Evolutionary conservation across 805 yeast species (phyloP).

Genomic region (Hanseniaspora taiwanica): DNA sequence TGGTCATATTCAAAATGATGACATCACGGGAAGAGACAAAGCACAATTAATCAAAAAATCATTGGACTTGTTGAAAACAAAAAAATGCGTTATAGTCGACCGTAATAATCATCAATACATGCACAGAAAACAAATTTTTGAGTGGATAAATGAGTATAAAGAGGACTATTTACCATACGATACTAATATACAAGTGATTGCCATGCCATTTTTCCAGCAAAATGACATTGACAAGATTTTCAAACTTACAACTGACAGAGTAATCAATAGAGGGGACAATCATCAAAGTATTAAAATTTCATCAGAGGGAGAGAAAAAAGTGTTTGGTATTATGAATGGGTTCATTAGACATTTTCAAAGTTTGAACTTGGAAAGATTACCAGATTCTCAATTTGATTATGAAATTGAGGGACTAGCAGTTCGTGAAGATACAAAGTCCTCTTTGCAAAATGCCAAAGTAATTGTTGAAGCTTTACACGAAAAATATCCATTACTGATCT

Average conservation of each 20-base stretch:
- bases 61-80: conserved; percentile 27
- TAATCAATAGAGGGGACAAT: conserved; percentile 63
- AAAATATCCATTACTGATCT: conserved; percentile 32
- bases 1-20: conserved; percentile 76
- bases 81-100: conserved; percentile 53
- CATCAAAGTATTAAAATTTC: conserved; percentile 67
- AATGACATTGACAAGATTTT: conserved; percentile 26
- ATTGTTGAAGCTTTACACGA: conserved; percentile 29
- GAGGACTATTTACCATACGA: conserved; percentile 30
- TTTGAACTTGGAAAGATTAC: conserved; percentile 30
- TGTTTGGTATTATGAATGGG: conserved; percentile 55
- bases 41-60: conserved; percentile 36
- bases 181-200: conserved; percentile 42
- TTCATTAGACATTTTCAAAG: conserved; percentile 61
- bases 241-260: conserved; percentile 44
- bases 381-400: conserved; percentile 57
- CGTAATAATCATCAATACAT: conserved; percentile 65
- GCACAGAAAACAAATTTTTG: conserved; percentile 59
- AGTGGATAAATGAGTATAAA: conserved; percentile 32
- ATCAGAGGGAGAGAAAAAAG: conserved; percentile 33
- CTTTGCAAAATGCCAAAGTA: conserved; percentile 34
- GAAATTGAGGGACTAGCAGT: conserved; percentile 27
- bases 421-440: conserved; percentile 24
- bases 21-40: conserved; percentile 37
- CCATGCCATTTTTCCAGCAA: conserved; percentile 30